These are phyloP conservation scores for Claviceps sp. DNA, from an alignment of 2,329 filamentous ascomycete genomes.

Conservation along the genomic window DNA sequence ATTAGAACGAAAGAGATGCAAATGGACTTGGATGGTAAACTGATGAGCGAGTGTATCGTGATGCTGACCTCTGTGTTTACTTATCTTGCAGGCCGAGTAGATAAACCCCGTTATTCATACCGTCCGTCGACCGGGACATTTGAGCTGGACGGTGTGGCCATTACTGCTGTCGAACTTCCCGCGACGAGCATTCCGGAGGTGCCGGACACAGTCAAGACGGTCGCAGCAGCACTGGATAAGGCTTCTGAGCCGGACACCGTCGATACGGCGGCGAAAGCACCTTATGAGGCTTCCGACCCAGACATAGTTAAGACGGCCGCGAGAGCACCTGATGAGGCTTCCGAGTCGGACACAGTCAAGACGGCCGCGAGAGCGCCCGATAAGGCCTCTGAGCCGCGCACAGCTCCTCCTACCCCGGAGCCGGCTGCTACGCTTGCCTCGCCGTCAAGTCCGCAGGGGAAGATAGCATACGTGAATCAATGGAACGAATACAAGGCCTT, in stretches of 20 bases:
- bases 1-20: neutral
- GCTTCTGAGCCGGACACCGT: neutral
- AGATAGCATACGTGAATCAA: conserved; percentile 22
- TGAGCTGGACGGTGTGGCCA: conserved; percentile 24
- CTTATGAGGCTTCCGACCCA: conserved; percentile 1
- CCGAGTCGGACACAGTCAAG: neutral
- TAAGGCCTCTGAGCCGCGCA: neutral
- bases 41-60: no score
- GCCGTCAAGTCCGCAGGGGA: conserved; percentile 16
- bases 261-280: neutral
- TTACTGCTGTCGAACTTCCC: conserved; percentile 21
- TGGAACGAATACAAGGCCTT: conserved; percentile 19
- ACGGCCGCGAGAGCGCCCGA: neutral
- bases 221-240: neutral
- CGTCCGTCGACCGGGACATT: conserved; percentile 17
- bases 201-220: neutral
- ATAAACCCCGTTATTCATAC: conserved; percentile 16
- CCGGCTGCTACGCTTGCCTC: conserved; percentile 23
- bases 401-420: conserved; percentile 10
- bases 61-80: neutral
- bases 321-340: conserved; percentile 1
- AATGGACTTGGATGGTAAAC: neutral
- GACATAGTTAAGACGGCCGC: neutral
- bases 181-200: conserved; percentile 10
- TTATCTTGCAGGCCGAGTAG: conserved; percentile 18